Evolutionary conservation across 169 alveolate genomes (phyloP), one percentile per base, ranked within the genome.

Genomic region (Plasmodium vivax): DNA sequence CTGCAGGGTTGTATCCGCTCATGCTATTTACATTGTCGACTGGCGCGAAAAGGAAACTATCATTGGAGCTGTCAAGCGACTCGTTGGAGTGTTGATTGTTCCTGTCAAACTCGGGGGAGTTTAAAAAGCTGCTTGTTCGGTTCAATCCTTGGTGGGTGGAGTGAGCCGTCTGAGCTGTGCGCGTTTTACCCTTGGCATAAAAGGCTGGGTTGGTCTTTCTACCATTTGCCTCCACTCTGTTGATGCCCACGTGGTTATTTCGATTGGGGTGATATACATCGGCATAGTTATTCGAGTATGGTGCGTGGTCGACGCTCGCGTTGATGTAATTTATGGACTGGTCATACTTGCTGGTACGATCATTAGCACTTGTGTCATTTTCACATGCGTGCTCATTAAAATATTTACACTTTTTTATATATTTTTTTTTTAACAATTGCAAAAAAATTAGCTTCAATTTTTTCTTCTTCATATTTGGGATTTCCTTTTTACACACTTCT

Each of bases 311-410:
- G 8, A 75, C 41, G 8, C 32, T 6, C 34, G 41, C 45, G 38
- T 58, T 62, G 3, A 83, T 58, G 2, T 83, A 83, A 58, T 83
- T 83, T 58, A 83, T 30, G 2, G 81, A 83, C 34, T 34, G n/a
- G 9, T 43, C 43, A 83, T 36, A 83, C 32, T 36, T 56, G 58
- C 58, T 32, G 5, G 27, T 27, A 56, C 3, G 41, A 1, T 77
- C 75, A 3, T 32, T 27, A 62, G 4, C 19, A 1, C 19, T 27
- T 32, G 68, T 47, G 16, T 80, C 43, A 88, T 88, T 88, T 80
- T 88, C 94, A 62, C 94, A 88, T 1, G 73, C 34, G 32, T 88
- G 94, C 7, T 88, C 94, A 79, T 88, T 88, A 79, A 88, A 88
- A 80, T 88, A 81, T 38, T 58, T 88, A 43, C 94, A 88, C 73